A percentile compares a stretch with the other conserved stretches of the same genome.
Conservation (phyloP, 139 green algal species). For the Zygnema circumcarinatum region DNA sequence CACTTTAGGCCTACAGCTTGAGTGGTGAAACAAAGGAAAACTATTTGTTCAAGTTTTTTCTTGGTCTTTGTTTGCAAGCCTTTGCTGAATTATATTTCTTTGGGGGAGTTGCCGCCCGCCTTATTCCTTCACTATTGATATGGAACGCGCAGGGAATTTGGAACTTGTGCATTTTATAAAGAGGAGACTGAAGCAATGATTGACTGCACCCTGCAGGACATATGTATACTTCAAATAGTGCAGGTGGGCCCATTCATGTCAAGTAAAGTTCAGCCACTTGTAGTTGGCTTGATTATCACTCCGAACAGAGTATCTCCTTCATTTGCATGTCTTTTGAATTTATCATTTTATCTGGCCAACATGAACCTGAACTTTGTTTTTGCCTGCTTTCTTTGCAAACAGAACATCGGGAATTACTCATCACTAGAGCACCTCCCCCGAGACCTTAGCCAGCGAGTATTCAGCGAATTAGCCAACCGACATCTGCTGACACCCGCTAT, state of each 20-base stretch:
- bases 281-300: too few relatives aligned
- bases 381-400: background rate
- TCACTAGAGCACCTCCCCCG: slow-evolving; percentile 29
- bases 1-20: background rate
- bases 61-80: background rate
- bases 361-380: background rate
- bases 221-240: background rate
- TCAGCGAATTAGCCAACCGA: slow-evolving; percentile 27
- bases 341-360: background rate
- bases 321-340: background rate
- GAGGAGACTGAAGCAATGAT: background rate
- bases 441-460: slow-evolving; percentile 54
- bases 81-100: background rate
- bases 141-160: background rate
- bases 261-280: too few relatives aligned
- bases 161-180: background rate
- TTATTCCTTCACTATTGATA: background rate
- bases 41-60: background rate
- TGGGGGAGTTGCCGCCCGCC: too few relatives aligned
- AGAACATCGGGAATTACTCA: slow-evolving; percentile 8
- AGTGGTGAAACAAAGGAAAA: background rate
- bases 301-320: background rate
- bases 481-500: background rate
- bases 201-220: background rate
- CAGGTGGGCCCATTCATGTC: too few relatives aligned